Percentiles rank a stretch among this genome's conserved stretches.
Conservation (phyloP, 176 grass and related monocot species). For the Hyparrhenia diplandra region DNA sequence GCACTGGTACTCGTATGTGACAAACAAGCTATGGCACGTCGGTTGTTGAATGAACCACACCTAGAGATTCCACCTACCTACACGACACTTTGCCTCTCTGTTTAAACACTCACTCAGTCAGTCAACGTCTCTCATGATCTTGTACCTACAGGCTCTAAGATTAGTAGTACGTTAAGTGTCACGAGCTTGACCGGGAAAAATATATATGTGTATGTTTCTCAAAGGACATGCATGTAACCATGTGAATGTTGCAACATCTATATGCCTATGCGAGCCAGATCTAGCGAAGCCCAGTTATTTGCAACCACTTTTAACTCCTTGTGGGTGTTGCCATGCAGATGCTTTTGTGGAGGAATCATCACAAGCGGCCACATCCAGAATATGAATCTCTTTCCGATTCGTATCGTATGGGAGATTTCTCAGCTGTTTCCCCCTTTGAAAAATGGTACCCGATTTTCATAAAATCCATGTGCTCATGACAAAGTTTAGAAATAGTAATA, state of each 20-base stretch:
- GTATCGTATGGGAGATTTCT: background rate
- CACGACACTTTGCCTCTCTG: too few species aligned
- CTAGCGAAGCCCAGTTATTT: background rate
- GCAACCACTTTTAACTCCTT: constrained; percentile 28
- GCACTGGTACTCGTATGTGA: too few species aligned
- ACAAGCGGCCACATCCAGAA: background rate
- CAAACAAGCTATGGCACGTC: background rate
- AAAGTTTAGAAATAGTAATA: too few species aligned
- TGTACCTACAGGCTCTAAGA: background rate
- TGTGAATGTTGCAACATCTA: background rate
- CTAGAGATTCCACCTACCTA: too few species aligned
- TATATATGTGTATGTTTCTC: background rate
- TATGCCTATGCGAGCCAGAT: background rate
- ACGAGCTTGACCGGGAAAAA: background rate
- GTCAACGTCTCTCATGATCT: constrained; percentile 3
- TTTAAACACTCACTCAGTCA: too few species aligned
- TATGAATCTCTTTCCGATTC: too few species aligned
- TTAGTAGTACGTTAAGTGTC: too few species aligned
- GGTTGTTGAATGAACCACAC: constrained; percentile 1
- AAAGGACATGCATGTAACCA: background rate
- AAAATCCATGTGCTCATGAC: too few species aligned
- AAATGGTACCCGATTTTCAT: background rate
- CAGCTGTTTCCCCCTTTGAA: background rate
- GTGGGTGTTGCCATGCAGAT: background rate
- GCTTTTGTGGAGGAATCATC: background rate